Evolutionary conservation across 768 basidiomycete genomes (phyloP), one percentile per base, ranked within the genome.

Genomic region (Strobilomyces confusus): DNA sequence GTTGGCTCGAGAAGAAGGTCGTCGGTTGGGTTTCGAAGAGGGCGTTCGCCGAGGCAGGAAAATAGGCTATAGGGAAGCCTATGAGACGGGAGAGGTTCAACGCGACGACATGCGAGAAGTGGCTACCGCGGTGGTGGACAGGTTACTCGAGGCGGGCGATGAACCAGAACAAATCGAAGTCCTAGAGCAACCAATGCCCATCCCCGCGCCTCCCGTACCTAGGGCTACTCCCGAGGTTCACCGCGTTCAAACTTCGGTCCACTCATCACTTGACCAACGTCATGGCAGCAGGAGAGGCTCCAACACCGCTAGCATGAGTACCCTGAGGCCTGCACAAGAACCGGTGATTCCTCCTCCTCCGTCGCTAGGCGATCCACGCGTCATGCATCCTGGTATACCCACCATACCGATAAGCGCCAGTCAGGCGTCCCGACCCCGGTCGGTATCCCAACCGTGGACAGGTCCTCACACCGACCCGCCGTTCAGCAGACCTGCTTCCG

Each of bases 1-100:
- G 3, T 54, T 69, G 15, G 84, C 83, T 1, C 66, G 77, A 51
- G 80, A 83, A 48, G 78, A 83, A 57, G 83, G 83, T 5, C 63
- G 78, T 37, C 69, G 74, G 22, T 57, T 75, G 12, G 83, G 83
- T 6, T 80, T 77, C 60, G 73, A 74, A 57, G 75, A 81, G 57
- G 83, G 82, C 48, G 76, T 73, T 34, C 64, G 69, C 32, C 61
- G 72, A 11, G 68, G 71, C 5, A 62, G 72, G 33, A 60, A 54
- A 33, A 54, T 75, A 43, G 70, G 62, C 8, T 58, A 61, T 26
- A 58, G 65, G 36, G 69, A 72, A 19, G 63, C 56, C 7, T 61
- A 65, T 36, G 60, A 60, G 1, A 13, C 33, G 9, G 63, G 26
- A 25, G 58, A 64, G 2, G 57, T 61, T 14, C 56, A 37, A 25